phyloP scores from a whole-genome alignment of 2,329 filamentous ascomycete species.

The Akanthomyces lecanii region DNA sequence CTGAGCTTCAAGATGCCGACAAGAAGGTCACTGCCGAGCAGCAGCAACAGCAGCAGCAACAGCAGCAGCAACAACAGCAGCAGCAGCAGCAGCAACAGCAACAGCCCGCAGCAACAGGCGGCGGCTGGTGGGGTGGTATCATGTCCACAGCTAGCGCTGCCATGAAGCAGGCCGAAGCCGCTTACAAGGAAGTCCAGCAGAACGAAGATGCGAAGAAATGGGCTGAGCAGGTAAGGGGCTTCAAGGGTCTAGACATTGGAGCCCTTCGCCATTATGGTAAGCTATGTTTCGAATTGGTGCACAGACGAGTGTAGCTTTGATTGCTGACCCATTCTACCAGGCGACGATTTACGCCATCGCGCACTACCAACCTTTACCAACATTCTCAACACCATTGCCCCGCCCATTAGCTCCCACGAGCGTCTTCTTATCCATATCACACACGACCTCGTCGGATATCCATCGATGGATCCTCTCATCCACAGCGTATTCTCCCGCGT shows the following conservation, averaged over 20 bases:
- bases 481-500: constrained; percentile 89
- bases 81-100: constrained; percentile 38
- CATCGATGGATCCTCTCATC: constrained; percentile 87
- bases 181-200: constrained; percentile 91
- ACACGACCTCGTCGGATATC: constrained; percentile 91
- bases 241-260: constrained; percentile 60
- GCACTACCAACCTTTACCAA: constrained; percentile 93
- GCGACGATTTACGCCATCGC: constrained; percentile 78
- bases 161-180: constrained; percentile 86
- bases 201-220: constrained; percentile 96
- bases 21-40: constrained; percentile 48
- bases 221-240: constrained; percentile 84
- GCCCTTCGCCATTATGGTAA: constrained; percentile 53
- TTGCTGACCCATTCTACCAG: constrained; percentile 40
- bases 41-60: constrained; percentile 32
- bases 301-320: background rate
- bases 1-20: constrained; percentile 55
- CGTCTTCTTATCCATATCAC: constrained; percentile 96
- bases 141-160: constrained; percentile 67
- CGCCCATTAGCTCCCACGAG: constrained; percentile 94
- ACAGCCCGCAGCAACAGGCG: constrained; percentile 41
- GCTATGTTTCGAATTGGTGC: constrained; percentile 5
- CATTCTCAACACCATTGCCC: constrained; percentile 89
- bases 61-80: constrained; percentile 31
- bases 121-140: constrained; percentile 86